Conservation (phyloP, 1,284 basidiomycete genomes). For the Puccinia horiana region DNA sequence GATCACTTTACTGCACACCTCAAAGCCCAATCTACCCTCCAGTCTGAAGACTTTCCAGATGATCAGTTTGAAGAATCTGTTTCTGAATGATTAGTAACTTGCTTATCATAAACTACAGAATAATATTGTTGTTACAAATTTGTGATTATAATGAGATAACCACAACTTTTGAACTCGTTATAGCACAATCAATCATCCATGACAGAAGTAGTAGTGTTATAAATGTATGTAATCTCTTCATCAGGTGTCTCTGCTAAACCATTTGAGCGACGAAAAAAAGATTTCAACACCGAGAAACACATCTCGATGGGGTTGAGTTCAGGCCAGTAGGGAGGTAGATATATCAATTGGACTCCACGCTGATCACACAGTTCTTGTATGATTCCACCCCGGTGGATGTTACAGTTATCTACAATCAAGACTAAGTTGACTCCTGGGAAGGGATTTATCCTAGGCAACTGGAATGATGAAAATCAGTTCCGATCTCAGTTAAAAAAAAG, state of each 20-base stretch:
- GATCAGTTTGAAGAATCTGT: no score
- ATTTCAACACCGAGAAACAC: conserved; percentile 20
- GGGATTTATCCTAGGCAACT: conserved; percentile 23
- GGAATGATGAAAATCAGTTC: neutral
- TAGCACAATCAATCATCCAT: conserved; percentile 4
- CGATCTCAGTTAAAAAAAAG: neutral
- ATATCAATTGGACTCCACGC: neutral
- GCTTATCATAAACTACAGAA: neutral
- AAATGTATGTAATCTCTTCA: neutral
- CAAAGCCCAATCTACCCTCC: neutral
- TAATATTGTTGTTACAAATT: neutral
- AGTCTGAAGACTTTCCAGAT: neutral
- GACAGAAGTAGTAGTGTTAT: neutral
- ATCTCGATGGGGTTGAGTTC: conserved; percentile 33
- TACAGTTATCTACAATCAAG: conserved; percentile 2
- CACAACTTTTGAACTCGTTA: neutral
- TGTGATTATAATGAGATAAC: neutral
- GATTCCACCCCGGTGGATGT: neutral
- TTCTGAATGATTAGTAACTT: neutral
- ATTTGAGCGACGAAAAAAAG: neutral
- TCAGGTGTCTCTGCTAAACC: neutral
- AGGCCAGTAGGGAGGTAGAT: conserved; percentile 19
- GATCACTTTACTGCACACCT: neutral
- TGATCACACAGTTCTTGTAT: neutral
- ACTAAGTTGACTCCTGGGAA: conserved; percentile 17